A percentile compares a stretch with the other conserved stretches of the same genome.
Conservation (phyloP, 2,329 filamentous ascomycete genomes). For the Colletotrichum limetticola region DNA sequence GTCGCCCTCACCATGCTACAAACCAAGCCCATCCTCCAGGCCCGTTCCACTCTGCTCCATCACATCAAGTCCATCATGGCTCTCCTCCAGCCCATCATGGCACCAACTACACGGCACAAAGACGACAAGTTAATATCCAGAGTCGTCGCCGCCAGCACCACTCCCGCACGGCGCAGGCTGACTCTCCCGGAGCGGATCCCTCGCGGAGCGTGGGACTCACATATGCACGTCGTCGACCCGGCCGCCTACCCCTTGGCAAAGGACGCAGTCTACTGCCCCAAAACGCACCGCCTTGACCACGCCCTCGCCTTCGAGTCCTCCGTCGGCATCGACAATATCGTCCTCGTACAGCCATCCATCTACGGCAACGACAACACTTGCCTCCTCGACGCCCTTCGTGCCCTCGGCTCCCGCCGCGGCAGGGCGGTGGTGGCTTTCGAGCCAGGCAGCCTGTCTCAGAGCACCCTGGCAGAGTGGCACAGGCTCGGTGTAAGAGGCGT, state of each 20-base stretch:
- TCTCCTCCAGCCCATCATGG: constrained; percentile 23
- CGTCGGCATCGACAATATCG: constrained; percentile 64
- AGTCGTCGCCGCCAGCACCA: neutral
- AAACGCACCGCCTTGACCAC: constrained; percentile 59
- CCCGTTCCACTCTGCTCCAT: constrained; percentile 10
- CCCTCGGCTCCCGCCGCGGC: constrained; percentile 59
- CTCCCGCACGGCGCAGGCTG: constrained; percentile 16
- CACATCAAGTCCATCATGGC: constrained; percentile 25
- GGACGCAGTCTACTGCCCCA: constrained; percentile 62
- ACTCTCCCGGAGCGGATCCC: constrained; percentile 46
- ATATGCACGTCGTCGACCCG: constrained; percentile 72
- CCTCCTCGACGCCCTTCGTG: constrained; percentile 62
- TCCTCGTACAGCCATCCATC: constrained; percentile 71
- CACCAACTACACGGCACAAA: constrained; percentile 1
- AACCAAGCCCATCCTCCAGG: constrained; percentile 2
- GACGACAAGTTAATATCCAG: constrained; percentile 14
- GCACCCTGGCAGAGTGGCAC: constrained; percentile 64
- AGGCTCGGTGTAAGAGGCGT: constrained; percentile 67
- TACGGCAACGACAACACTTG: constrained; percentile 71
- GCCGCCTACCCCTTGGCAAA: constrained; percentile 58
- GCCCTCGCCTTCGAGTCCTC: constrained; percentile 61
- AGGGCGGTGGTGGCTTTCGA: constrained; percentile 69
- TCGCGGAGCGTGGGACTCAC: constrained; percentile 65
- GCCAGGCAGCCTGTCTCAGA: constrained; percentile 45
- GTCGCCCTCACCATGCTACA: constrained; percentile 14